Evolutionary conservation across 2,329 filamentous ascomycete species (phyloP).

Genomic region (Pochonia chlamydosporia): DNA sequence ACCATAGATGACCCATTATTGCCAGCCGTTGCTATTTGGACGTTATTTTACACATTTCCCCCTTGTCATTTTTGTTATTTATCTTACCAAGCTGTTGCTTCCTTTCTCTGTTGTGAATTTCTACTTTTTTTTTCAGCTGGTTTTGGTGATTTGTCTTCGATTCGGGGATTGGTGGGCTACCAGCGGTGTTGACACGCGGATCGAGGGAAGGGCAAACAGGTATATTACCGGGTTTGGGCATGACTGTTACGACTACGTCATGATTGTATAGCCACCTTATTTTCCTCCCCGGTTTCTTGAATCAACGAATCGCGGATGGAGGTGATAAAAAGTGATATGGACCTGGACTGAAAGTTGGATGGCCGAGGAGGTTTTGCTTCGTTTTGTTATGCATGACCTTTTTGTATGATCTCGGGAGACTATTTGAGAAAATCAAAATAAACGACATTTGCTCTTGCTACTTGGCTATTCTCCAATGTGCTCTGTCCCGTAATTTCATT

Average conservation of each 20-base stretch:
- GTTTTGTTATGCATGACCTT: constrained; percentile 2
- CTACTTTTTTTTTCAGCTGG: constrained; percentile 1
- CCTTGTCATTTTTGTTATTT: constrained; percentile 13
- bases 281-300: neutral
- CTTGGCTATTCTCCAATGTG: neutral
- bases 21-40: constrained; percentile 15
- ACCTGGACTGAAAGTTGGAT: constrained; percentile 2
- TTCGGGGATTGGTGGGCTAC: neutral
- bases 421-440: neutral
- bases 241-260: neutral
- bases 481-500: no score
- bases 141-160: constrained; percentile 5
- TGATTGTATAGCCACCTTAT: neutral
- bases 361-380: neutral
- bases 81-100: constrained; percentile 11
- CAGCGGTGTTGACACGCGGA: neutral
- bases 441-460: constrained; percentile 6
- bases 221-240: neutral
- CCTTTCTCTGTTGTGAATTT: constrained; percentile 14
- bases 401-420: constrained; percentile 12
- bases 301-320: neutral
- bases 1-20: constrained; percentile 21
- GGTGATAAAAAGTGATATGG: neutral
- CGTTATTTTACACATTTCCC: neutral
- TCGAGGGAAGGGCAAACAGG: neutral